These are phyloP conservation scores for Larix sibirica DNA, from an alignment of 83 land plant species.

Conservation along the genomic window DNA sequence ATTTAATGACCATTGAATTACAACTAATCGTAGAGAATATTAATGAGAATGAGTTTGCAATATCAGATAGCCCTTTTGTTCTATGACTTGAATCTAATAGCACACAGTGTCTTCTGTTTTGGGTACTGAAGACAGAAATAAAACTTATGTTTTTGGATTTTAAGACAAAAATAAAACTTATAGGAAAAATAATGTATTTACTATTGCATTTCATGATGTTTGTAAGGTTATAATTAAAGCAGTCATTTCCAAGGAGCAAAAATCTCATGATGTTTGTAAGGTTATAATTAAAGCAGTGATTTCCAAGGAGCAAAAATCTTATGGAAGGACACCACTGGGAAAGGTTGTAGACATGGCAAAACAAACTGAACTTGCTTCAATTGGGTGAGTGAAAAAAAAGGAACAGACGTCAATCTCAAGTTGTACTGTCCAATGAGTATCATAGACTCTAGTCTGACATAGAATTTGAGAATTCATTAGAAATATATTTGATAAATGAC, in stretches of 20 bases:
- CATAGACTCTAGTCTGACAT: neutral
- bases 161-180: too few relatives aligned
- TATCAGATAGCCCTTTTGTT: neutral
- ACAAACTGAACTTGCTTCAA: constrained; percentile 56
- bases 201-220: neutral
- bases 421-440: neutral
- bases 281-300: neutral
- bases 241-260: constrained; percentile 78
- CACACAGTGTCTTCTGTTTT: neutral
- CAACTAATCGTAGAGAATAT: neutral
- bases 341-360: constrained; percentile 74
- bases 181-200: neutral
- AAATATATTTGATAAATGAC: neutral
- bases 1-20: neutral
- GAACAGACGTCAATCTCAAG: neutral
- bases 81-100: neutral
- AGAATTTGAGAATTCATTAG: neutral
- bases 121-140: too few relatives aligned
- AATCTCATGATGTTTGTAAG: constrained; percentile 26
- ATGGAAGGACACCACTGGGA: constrained; percentile 70
- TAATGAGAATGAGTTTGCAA: neutral
- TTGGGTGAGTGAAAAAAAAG: constrained; percentile 66
- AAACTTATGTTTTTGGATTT: too few relatives aligned
- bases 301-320: constrained; percentile 86
- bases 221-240: neutral